A percentile compares a stretch with the other conserved stretches of the same genome.
These are phyloP conservation scores for Globisporangium carolinianum DNA, from an alignment of 352 stramenopile species.

Conservation along the genomic window DNA sequence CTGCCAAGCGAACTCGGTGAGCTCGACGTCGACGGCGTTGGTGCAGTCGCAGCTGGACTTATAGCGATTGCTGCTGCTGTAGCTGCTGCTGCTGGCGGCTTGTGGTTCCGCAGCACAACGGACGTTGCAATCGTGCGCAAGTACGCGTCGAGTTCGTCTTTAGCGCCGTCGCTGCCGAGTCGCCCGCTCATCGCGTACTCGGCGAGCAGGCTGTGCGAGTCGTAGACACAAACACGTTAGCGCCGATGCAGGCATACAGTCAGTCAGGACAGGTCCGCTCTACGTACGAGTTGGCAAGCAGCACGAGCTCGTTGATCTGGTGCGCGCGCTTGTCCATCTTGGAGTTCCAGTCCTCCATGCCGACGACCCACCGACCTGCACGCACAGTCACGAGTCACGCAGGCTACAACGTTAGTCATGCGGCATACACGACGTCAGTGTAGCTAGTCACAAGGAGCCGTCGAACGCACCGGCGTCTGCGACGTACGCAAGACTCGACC, in stretches of 20 bases:
- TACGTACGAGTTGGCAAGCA: slow-evolving; percentile 55
- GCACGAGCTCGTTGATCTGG: slow-evolving; percentile 79
- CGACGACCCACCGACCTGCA: slow-evolving; percentile 68
- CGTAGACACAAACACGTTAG: background rate
- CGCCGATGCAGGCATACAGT: background rate
- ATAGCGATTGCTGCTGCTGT: slow-evolving; percentile 4
- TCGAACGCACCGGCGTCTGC: slow-evolving; percentile 32
- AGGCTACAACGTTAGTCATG: too few species aligned
- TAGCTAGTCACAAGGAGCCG: background rate
- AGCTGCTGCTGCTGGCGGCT: background rate
- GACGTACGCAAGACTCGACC: slow-evolving; percentile 63
- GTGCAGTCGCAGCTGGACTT: slow-evolving; percentile 6
- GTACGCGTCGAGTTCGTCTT: slow-evolving; percentile 59
- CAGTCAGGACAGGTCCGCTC: background rate
- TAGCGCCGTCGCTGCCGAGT: slow-evolving; percentile 42
- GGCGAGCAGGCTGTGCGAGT: slow-evolving; percentile 33
- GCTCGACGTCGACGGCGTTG: background rate
- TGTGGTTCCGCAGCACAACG: slow-evolving; percentile 53
- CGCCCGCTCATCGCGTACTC: slow-evolving; percentile 66
- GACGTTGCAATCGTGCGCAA: slow-evolving; percentile 54
- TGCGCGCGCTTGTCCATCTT: slow-evolving; percentile 81
- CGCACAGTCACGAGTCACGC: background rate
- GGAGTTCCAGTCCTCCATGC: slow-evolving; percentile 80
- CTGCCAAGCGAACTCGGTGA: too few species aligned
- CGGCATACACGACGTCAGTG: background rate